These are phyloP conservation scores for Nicotiana knightiana DNA, from an alignment of 257 asterid species.

Conservation along the genomic window DNA sequence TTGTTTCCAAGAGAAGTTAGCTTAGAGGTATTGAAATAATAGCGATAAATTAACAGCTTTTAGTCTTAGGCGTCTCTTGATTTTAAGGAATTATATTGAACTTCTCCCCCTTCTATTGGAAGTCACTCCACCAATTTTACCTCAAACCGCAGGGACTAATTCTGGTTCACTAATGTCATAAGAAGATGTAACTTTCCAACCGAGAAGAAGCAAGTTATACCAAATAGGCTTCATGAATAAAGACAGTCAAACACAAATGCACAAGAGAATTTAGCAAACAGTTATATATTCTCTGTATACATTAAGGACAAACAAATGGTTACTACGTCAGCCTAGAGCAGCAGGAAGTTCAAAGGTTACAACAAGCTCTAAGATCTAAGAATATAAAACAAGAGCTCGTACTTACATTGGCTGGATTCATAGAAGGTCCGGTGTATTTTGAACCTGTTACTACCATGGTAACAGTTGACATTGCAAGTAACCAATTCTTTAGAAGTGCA, in stretches of 20 bases:
- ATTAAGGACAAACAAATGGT: not conserved
- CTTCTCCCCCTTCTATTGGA: not conserved
- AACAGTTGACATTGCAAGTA: conserved; percentile 66
- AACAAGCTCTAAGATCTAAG: not conserved
- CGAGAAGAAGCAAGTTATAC: not conserved
- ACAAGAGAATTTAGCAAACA: not conserved
- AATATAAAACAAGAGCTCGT: not conserved
- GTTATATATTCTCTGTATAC: not conserved
- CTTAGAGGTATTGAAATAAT: not conserved
- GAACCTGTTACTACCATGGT: conserved; percentile 62
- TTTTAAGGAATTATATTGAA: too few species aligned
- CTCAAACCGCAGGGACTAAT: not conserved
- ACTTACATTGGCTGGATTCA: conserved; percentile 96
- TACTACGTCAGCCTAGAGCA: not conserved
- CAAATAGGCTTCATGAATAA: not conserved
- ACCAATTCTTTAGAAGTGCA: conserved; percentile 52
- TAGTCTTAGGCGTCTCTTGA: not conserved
- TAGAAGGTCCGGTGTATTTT: conserved; percentile 81
- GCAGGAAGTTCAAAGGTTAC: not conserved
- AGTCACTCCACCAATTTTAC: not conserved
- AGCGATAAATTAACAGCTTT: too few species aligned
- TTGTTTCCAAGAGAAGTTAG: not conserved
- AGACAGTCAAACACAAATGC: not conserved
- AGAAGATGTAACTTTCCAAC: not conserved
- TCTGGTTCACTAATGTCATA: not conserved